phyloP scores from a whole-genome alignment of 2,329 filamentous ascomycete genomes.

The Penicillium sp. region DNA sequence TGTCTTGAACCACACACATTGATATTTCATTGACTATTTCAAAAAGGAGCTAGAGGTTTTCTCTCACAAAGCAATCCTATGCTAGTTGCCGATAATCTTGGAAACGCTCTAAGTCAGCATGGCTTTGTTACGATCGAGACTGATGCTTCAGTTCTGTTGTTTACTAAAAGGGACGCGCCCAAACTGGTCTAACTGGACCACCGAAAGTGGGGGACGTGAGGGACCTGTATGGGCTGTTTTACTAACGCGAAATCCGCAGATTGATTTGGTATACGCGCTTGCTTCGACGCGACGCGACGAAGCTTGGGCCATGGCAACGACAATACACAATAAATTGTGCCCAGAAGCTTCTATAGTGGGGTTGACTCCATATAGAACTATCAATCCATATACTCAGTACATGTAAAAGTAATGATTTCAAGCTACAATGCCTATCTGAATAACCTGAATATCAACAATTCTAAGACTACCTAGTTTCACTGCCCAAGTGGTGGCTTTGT shows the following conservation, averaged over 20 bases:
- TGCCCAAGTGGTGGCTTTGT: neutral
- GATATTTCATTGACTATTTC: neutral
- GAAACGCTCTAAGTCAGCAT: neutral
- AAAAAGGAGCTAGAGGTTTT: too few species aligned
- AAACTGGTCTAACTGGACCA: neutral
- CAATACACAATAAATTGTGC: slow-evolving; percentile 15
- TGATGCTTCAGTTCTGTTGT: neutral
- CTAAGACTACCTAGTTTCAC: neutral
- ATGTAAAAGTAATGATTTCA: neutral
- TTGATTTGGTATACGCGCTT: slow-evolving; percentile 13
- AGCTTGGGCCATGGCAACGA: slow-evolving; percentile 20
- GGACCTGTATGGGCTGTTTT: neutral
- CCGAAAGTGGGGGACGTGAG: slow-evolving; percentile 5
- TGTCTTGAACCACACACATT: neutral
- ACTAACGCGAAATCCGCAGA: slow-evolving; percentile 2
- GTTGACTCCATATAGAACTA: neutral
- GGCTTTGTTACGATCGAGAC: slow-evolving; percentile 8
- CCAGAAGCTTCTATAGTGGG: slow-evolving; percentile 5
- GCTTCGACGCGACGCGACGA: slow-evolving; percentile 15
- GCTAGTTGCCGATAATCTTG: slow-evolving; percentile 2
- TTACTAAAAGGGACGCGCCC: slow-evolving; percentile 5
- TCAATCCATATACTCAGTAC: too few species aligned
- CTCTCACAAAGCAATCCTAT: neutral
- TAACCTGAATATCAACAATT: neutral
- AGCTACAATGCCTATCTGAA: neutral